Conservation (phyloP, 345 rosid genomes). For the Citrus reticulata region DNA sequence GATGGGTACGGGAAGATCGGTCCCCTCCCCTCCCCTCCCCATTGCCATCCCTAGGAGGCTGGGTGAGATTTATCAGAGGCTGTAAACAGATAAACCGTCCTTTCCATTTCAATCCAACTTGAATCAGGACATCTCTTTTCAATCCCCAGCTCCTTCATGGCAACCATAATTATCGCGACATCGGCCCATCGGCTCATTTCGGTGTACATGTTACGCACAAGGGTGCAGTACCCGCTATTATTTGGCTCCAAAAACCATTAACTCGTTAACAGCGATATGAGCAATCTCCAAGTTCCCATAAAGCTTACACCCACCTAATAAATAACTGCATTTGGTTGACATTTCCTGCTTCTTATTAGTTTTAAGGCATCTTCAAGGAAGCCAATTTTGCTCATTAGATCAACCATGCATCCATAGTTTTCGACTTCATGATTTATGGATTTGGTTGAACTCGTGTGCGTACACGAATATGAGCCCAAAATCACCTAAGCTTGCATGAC, state of each 20-base stretch:
- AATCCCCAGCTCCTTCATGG: slow-evolving; percentile 52
- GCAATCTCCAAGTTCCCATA: slow-evolving; percentile 65
- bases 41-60: slow-evolving; percentile 18
- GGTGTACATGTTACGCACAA: slow-evolving; percentile 61
- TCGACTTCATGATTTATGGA: slow-evolving; percentile 40
- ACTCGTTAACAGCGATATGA: slow-evolving; percentile 39
- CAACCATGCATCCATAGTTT: slow-evolving; percentile 80
- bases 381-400: slow-evolving; percentile 69
- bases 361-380: slow-evolving; percentile 60
- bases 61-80: slow-evolving; percentile 60
- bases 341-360: slow-evolving; percentile 44
- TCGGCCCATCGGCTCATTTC: slow-evolving; percentile 65
- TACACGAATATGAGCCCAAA: no score
- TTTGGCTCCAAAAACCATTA: slow-evolving; percentile 62
- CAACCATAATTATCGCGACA: slow-evolving; percentile 49
- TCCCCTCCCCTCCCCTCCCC: no score
- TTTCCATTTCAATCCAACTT: slow-evolving; percentile 64
- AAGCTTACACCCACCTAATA: slow-evolving; percentile 65
- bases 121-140: slow-evolving; percentile 61
- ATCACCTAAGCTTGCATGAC: no score
- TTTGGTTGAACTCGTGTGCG: no score
- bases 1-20: no score
- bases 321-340: slow-evolving; percentile 55
- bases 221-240: slow-evolving; percentile 53
- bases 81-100: slow-evolving; percentile 47